Conservation (phyloP, 352 stramenopile species). For the Globisporangium heterothallicum region DNA sequence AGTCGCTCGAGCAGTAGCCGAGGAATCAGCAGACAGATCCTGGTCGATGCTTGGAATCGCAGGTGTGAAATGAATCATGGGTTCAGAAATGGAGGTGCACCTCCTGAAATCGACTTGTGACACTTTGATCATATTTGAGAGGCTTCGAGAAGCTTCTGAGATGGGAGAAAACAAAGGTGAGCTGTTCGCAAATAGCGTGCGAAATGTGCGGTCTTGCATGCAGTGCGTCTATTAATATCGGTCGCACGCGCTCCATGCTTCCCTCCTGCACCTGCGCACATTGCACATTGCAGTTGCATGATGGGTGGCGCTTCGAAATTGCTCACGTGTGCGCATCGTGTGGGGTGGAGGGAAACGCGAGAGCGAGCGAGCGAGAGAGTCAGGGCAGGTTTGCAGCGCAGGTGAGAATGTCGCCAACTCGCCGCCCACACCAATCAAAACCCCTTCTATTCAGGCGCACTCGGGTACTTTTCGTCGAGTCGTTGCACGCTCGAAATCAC, state of each 20-base stretch:
- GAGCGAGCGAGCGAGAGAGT: too few relatives aligned
- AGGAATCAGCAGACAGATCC: too few relatives aligned
- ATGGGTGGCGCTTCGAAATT: not conserved
- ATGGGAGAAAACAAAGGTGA: not conserved
- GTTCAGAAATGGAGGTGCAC: not conserved
- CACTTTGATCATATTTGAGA: not conserved
- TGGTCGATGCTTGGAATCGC: too few relatives aligned
- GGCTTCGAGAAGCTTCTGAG: constrained; percentile 16
- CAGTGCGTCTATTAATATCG: too few relatives aligned
- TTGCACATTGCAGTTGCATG: not conserved
- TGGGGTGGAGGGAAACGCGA: too few relatives aligned
- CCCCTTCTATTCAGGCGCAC: constrained; percentile 13
- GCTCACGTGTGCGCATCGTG: too few relatives aligned
- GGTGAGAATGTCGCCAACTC: not conserved
- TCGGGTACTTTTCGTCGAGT: constrained; percentile 3
- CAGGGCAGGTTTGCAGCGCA: too few relatives aligned
- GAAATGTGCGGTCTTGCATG: too few relatives aligned
- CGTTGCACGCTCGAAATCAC: not conserved
- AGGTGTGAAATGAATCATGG: too few relatives aligned
- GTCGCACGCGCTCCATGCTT: not conserved
- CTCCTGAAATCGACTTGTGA: not conserved
- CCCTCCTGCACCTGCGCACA: not conserved
- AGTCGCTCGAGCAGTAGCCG: too few relatives aligned
- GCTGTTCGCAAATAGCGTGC: not conserved
- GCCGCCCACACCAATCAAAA: constrained; percentile 16